Evolutionary conservation across 306 rosid genomes (phyloP).

Genomic region (Prunus mira): DNA sequence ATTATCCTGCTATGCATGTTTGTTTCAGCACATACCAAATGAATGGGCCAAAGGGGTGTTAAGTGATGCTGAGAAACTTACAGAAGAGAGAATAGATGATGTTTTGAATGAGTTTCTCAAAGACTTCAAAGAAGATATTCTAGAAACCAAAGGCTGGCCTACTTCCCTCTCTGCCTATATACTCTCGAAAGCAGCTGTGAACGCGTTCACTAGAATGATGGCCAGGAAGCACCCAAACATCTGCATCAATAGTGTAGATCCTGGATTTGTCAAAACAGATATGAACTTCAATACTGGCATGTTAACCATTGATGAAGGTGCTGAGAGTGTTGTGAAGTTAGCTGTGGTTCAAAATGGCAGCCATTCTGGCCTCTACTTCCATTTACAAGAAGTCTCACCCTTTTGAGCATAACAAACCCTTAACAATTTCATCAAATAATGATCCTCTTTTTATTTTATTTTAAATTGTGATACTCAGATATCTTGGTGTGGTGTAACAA

Average conservation of each 20-base stretch:
- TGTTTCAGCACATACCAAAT: constrained; percentile 27
- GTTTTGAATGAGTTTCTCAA: constrained; percentile 28
- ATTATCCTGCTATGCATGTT: background rate
- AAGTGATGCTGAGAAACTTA: constrained; percentile 37
- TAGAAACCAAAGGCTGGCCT: constrained; percentile 43
- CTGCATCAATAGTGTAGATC: constrained; percentile 37
- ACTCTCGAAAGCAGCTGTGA: constrained; percentile 38
- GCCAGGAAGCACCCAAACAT: constrained; percentile 33
- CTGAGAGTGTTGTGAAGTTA: constrained; percentile 36
- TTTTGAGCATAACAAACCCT: background rate
- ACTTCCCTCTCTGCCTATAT: constrained; percentile 9
- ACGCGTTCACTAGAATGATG: constrained; percentile 37
- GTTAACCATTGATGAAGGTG: constrained; percentile 39
- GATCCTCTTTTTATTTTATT: background rate
- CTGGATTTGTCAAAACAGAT: constrained; percentile 44
- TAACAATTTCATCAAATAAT: background rate
- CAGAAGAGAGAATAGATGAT: constrained; percentile 34
- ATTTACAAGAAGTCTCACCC: constrained; percentile 23
- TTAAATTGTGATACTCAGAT: too few species aligned
- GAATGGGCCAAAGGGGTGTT: constrained; percentile 29
- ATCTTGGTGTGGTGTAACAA: too few species aligned
- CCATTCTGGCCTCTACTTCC: constrained; percentile 39
- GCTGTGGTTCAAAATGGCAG: constrained; percentile 31
- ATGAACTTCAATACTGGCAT: constrained; percentile 27
- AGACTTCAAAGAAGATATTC: constrained; percentile 31